Evolutionary conservation across 805 yeast genomes (phyloP), one percentile per base, ranked within the genome.

Genomic region (Candida gorgasii): DNA sequence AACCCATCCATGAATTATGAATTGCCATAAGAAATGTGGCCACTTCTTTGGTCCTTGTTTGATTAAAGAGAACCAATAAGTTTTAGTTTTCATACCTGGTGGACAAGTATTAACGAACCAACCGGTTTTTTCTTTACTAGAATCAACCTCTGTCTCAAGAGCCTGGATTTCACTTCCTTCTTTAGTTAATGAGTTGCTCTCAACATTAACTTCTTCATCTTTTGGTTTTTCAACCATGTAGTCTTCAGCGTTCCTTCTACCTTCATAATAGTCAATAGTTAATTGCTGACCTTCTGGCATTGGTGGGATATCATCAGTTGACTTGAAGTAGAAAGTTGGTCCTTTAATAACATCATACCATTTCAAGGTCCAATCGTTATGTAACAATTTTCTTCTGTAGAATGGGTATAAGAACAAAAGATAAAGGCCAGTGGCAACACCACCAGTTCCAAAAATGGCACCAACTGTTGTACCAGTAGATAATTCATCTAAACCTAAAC

Each of bases 291-390:
- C 84, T 43, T 68, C 76, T 36, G 89, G 89, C 53, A 75, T 72
- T 49, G 89, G 88, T 42, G 87, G 84, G 40, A 83, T 81, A 41
- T 69, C 63, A 49, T 78, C 84, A 18, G 69, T 65, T 12, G 84
- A 57, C 57, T 67, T 75, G 69, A 82, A 74, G 69, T 64, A 75
- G 59, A 54, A 74, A 35, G 59, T 51, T 36, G 88, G 87, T 27
- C 89, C 92, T 42, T 67, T 50, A 43, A 73, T 58, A 32, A 79
- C 52, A 43, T 83, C 82, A 54, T 73, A 78, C 73, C 74, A 74
- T 50, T 65, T 72, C 39, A 85, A 63, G 36, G 81, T 79, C 87
- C 88, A 81, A 61, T 85, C 92, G 37, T 78, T 70, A 48, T 76
- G 61, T 18, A 82, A 64, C 32, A 85, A 60, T 57, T 72, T 78